Base-by-base conservation (phyloP, 2,329 filamentous ascomycete genomes). In the Aspergillus sp. region DNA sequence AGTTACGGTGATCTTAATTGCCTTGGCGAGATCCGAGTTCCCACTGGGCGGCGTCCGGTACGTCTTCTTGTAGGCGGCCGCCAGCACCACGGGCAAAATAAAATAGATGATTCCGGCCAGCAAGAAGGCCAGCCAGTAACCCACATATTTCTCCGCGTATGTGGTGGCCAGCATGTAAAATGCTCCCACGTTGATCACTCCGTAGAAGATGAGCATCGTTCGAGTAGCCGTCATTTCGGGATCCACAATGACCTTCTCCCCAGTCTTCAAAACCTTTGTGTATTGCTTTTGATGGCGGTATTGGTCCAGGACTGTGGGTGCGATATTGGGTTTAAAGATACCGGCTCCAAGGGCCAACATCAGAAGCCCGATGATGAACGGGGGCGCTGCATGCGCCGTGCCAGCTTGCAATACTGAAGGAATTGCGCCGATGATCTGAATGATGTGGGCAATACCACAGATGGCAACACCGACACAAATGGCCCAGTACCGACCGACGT, bases 161-260 rank as follows among this genome's bases (percentile, higher is more conserved):
- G 73, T 70, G 5, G 76, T 77, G 8, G 77, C 73, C 15, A 80
- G 62, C 56, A 67, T 67, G 59, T 68, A 73, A 59, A 77, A 73
- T 11, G 72, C 73, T 25, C 75, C 75, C 1, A 76, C 59, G 19
- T 73, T 73, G 15, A 72, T 61, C 13, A 72, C 66, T 0, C 67
- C 65, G 47, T 78, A 78, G 61, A 77, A 78, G 17, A 73, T 64
- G 0, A 77, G 63, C 70, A 73, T 71, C 8, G 72, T 70, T 3
- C 75, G 68, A 25, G 72, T 75, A 2, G 79, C 70, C 0, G 80
- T 82, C 2, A 73, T 71, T 62, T 81, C 79, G 0, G 80, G 80
- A 54, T 82, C 80, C 15, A 82, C 77, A 30, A 83, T 76, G 30
- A 81, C 78, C 58, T 74, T 75, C 62, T 82, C 80, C 1, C 80